phyloP scores from a whole-genome alignment of 2,329 filamentous ascomycete species.

The Hymenoscyphus infarciens region DNA sequence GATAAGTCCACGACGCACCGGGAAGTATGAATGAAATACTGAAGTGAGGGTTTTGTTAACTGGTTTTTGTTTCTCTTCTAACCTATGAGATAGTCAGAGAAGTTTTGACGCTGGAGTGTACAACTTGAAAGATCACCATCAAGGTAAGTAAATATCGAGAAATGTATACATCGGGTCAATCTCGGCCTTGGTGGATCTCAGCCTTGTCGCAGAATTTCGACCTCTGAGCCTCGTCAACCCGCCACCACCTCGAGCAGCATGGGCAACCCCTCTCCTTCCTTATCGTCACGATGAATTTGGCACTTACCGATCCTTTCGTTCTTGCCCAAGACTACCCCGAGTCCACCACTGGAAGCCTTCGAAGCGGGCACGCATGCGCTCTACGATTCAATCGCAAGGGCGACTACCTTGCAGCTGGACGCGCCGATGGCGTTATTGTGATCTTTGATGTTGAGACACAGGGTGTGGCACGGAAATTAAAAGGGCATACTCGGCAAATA shows the following conservation, averaged over 20 bases:
- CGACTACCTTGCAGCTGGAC: conserved; percentile 90
- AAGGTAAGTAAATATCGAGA: too few relatives aligned
- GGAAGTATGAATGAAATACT: too few relatives aligned
- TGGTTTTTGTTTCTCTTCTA: too few relatives aligned
- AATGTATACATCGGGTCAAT: background rate
- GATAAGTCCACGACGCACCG: too few relatives aligned
- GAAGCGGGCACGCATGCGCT: conserved; percentile 60
- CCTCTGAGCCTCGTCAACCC: background rate
- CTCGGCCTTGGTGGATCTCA: background rate
- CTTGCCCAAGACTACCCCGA: conserved; percentile 82
- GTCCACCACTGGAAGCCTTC: conserved; percentile 80
- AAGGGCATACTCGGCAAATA: conserved; percentile 89
- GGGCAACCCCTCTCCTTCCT: background rate
- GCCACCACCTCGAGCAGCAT: background rate
- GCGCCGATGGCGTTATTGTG: conserved; percentile 90
- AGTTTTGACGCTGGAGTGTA: too few relatives aligned
- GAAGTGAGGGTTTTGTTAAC: too few relatives aligned
- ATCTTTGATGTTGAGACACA: conserved; percentile 98
- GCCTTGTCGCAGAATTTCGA: background rate
- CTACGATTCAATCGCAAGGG: conserved; percentile 89
- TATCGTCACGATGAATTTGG: conserved; percentile 58
- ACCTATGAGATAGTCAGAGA: too few relatives aligned
- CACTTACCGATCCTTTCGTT: conserved; percentile 68
- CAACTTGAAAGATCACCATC: too few relatives aligned
- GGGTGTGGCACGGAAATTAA: conserved; percentile 89